A percentile compares a stretch with the other conserved stretches of the same genome.
Evolutionary conservation across 352 stramenopile genomes (phyloP).

Genomic region (Phytophthora nicotianae): DNA sequence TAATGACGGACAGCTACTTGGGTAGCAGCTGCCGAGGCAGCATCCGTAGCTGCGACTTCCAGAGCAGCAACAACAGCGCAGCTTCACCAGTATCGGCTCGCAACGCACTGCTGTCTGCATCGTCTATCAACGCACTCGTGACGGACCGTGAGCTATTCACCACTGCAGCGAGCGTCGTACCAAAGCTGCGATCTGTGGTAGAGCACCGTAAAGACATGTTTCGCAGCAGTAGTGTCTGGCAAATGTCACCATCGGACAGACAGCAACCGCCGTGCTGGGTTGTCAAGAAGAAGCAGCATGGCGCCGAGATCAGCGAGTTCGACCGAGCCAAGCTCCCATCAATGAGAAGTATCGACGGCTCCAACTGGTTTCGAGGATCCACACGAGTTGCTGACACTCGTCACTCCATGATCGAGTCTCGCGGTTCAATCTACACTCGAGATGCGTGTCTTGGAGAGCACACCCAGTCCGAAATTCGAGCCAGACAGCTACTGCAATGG

Average conservation of each 20-base stretch:
- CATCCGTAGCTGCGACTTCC: slow-evolving; percentile 40
- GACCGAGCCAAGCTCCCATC: slow-evolving; percentile 41
- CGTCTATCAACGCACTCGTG: slow-evolving; percentile 40
- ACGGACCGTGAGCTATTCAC: slow-evolving; percentile 44
- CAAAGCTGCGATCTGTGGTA: slow-evolving; percentile 44
- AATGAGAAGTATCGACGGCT: slow-evolving; percentile 7
- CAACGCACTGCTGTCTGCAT: slow-evolving; percentile 30
- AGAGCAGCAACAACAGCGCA: slow-evolving; percentile 40
- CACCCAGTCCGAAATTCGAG: slow-evolving; percentile 25
- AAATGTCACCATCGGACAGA: slow-evolving; percentile 3
- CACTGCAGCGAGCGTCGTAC: slow-evolving; percentile 36
- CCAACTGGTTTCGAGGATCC: slow-evolving; percentile 21
- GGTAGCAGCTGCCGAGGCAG: slow-evolving; percentile 38
- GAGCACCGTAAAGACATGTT: slow-evolving; percentile 23
- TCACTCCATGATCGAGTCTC: slow-evolving; percentile 39
- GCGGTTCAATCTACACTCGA: slow-evolving; percentile 22
- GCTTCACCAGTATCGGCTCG: slow-evolving; percentile 34
- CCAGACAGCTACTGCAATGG: slow-evolving; percentile 39
- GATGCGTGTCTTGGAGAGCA: slow-evolving; percentile 21
- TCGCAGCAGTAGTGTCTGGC: slow-evolving; percentile 22
- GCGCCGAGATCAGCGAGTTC: slow-evolving; percentile 56
- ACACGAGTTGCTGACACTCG: slow-evolving; percentile 12
- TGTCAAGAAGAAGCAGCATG: slow-evolving; percentile 49
- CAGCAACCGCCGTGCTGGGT: slow-evolving; percentile 35
- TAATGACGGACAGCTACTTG: slow-evolving; percentile 41